Base-by-base conservation (phyloP, 768 basidiomycete species). In the Termitomyces sp. region DNA sequence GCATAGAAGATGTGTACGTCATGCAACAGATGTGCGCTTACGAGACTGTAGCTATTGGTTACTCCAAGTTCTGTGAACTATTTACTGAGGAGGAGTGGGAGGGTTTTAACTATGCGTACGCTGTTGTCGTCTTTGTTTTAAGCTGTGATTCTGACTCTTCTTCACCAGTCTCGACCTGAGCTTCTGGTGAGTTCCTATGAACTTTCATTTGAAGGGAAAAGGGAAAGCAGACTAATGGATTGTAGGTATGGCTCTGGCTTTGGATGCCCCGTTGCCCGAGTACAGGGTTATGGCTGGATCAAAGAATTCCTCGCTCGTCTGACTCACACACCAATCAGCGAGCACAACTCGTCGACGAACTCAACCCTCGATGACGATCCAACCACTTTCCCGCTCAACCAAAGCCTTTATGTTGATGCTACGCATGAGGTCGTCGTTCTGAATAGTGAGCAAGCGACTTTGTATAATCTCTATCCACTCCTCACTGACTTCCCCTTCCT, bases 61-160 rank as follows among this genome's bases (percentile, higher is more conserved):
- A 93, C 70, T 94, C 92, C 16, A 89, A 87, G 64, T 98, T 96
- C 75, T 98, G 94, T 65, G 86, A 88, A 58, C 77, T 97, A 3
- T 98, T 98, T 74, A 94, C 92, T 0, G 82, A 89, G 67, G 87
- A 92, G 48, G 95, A 97, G 73, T 98, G 94, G 95, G 88, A 91
- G 70, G 93, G 93, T 0, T 96, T 94, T 71, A 84, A 92, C 71
- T 96, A 97, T 63, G 81, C 89, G 57, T 58, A 33, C 59, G 89
- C 76, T 28, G 8, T 18, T 45, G 15, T 22, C 33, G 57, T 53
- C 55, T 35, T 24, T 58, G 16, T 50, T 7, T 22, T 50, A 48
- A 15, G 32, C 32, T 44, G 18, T 5, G 15, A 12, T 49, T 28
- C 42, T 55, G 18, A 55, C 15, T n/a, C 7, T 15, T 45, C 40